These are phyloP conservation scores for Ceratobasidium sp. DNA, from an alignment of 1,284 basidiomycete genomes.

Conservation along the genomic window DNA sequence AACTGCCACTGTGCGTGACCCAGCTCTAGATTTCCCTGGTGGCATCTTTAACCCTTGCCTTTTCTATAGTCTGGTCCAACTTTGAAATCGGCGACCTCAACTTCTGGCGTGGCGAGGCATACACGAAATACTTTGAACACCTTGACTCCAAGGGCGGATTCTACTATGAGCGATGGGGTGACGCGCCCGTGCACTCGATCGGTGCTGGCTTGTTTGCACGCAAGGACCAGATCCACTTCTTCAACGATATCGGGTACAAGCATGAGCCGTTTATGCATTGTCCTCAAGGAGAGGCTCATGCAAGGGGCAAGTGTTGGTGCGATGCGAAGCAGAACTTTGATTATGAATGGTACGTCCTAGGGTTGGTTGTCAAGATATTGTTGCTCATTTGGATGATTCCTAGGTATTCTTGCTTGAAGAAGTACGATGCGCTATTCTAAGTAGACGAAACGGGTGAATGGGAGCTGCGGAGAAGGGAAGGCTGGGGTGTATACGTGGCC, in stretches of 20 bases:
- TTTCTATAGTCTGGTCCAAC: slow-evolving; percentile 77
- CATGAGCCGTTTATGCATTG: slow-evolving; percentile 77
- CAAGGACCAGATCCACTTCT: slow-evolving; percentile 82
- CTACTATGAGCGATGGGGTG: slow-evolving; percentile 90
- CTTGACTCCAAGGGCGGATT: slow-evolving; percentile 85
- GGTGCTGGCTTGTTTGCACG: slow-evolving; percentile 79
- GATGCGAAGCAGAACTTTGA: slow-evolving; percentile 51
- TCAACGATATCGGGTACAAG: slow-evolving; percentile 70
- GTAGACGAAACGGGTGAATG: background rate
- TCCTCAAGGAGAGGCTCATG: slow-evolving; percentile 67
- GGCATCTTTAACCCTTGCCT: slow-evolving; percentile 4
- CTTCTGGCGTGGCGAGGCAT: slow-evolving; percentile 84
- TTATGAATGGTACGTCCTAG: slow-evolving; percentile 50
- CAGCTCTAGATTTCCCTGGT: background rate
- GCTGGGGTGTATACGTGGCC: too few relatives aligned
- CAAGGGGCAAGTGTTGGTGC: slow-evolving; percentile 64
- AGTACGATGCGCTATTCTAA: slow-evolving; percentile 74
- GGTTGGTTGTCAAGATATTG: background rate
- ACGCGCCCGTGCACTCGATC: slow-evolving; percentile 88
- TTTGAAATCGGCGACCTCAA: slow-evolving; percentile 88
- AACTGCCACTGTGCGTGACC: slow-evolving; percentile 78
- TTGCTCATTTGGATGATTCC: slow-evolving; percentile 70
- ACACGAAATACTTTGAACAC: slow-evolving; percentile 81
- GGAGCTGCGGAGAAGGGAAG: background rate
- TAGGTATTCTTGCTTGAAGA: slow-evolving; percentile 81